Percentiles rank a stretch among this genome's conserved stretches.
phyloP scores from a whole-genome alignment of 495 filamentous ascomycete genomes.

The Penicillium psychrofluorescens region DNA sequence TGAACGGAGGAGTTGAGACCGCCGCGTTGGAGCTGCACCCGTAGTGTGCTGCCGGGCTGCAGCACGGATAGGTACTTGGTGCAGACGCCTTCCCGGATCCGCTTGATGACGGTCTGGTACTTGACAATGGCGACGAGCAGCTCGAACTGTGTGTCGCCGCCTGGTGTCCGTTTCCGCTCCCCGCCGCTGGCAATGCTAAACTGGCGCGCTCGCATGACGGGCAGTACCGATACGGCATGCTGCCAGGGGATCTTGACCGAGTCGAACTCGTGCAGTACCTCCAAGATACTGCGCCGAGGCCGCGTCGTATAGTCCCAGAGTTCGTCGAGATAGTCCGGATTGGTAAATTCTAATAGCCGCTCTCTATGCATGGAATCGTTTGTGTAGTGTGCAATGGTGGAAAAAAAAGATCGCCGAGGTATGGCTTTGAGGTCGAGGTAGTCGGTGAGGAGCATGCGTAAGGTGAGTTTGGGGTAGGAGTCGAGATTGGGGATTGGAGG shows the following conservation, averaged over 20 bases:
- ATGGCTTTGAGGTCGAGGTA: constrained; percentile 86
- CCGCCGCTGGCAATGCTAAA: constrained; percentile 86
- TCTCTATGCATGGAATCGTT: constrained; percentile 65
- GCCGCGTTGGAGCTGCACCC: constrained; percentile 51
- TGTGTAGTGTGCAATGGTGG: constrained; percentile 65
- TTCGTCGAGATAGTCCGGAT: constrained; percentile 73
- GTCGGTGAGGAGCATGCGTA: constrained; percentile 69
- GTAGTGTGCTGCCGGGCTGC: constrained; percentile 45
- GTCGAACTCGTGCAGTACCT: constrained; percentile 85
- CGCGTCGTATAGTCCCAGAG: constrained; percentile 93
- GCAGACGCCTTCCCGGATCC: constrained; percentile 79
- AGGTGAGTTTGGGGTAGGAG: constrained; percentile 46
- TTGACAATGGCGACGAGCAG: constrained; percentile 86
- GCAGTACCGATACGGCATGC: constrained; percentile 62
- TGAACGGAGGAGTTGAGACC: constrained; percentile 44
- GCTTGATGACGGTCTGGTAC: constrained; percentile 82
- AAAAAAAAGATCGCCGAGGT: constrained; percentile 80
- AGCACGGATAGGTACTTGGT: constrained; percentile 75
- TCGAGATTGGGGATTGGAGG: constrained; percentile 37
- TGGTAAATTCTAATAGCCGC: constrained; percentile 73
- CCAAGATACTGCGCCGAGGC: constrained; percentile 82
- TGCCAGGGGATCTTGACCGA: constrained; percentile 74
- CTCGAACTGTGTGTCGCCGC: constrained; percentile 51
- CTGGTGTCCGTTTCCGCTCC: constrained; percentile 28
- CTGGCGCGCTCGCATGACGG: constrained; percentile 67